Percentiles rank a stretch among this genome's conserved stretches.
These are phyloP conservation scores for Trichoderma sp. DNA, from an alignment of 2,329 filamentous ascomycete species.

Conservation along the genomic window DNA sequence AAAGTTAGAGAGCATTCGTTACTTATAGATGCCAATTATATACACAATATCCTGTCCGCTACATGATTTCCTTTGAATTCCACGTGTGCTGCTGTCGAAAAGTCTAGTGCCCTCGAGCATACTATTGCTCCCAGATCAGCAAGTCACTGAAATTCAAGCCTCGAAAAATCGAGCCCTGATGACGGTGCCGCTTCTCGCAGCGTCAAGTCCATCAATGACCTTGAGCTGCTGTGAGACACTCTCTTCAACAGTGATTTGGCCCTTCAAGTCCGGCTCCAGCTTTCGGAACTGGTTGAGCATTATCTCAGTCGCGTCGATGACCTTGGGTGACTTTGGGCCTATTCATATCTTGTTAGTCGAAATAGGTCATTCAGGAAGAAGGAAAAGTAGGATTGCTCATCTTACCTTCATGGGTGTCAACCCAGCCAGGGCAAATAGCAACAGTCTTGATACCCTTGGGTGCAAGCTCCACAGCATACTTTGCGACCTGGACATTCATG, in stretches of 20 bases:
- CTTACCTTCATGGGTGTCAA: slow-evolving; percentile 18
- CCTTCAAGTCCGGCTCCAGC: background rate
- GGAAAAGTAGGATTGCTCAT: background rate
- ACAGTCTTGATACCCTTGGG: slow-evolving; percentile 21
- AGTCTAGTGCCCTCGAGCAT: background rate
- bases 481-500: slow-evolving; percentile 40
- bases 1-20: background rate
- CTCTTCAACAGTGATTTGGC: slow-evolving; percentile 12
- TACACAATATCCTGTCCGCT: background rate
- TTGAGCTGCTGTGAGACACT: slow-evolving; percentile 11
- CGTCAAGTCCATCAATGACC: slow-evolving; percentile 16
- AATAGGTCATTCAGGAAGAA: background rate
- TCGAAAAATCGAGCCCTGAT: background rate
- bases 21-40: background rate
- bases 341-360: background rate
- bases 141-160: background rate
- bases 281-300: background rate
- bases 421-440: slow-evolving; percentile 22
- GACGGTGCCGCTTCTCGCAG: background rate
- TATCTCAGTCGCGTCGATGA: background rate
- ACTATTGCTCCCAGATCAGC: background rate
- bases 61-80: background rate
- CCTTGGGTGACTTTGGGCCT: background rate
- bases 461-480: slow-evolving; percentile 35
- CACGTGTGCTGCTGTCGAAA: background rate